Evolutionary conservation across 1,139 yeast species (phyloP).

Genomic region (Blastobotrys indianensis): DNA sequence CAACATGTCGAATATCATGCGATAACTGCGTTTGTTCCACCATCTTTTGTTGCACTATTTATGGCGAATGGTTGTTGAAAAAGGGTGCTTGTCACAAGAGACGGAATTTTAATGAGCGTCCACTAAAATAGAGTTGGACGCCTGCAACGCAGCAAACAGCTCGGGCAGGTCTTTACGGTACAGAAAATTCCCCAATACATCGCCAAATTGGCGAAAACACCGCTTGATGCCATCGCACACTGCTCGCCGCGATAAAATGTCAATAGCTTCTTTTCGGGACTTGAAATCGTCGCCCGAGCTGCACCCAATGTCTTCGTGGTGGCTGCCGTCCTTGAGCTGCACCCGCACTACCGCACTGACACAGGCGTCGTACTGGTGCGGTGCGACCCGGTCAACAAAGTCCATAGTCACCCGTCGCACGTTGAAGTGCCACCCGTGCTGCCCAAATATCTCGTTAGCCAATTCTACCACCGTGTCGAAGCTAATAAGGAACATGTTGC

Average conservation of each 20-base stretch:
- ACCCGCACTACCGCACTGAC: constrained; percentile 63
- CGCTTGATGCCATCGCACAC: constrained; percentile 58
- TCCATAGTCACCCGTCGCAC: constrained; percentile 36
- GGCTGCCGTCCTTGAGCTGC: constrained; percentile 63
- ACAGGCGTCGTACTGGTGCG: constrained; percentile 49
- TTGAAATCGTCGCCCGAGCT: constrained; percentile 42
- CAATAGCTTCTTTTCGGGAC: constrained; percentile 69
- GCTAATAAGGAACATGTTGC: not conserved
- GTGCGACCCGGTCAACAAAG: constrained; percentile 27
- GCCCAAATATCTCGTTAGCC: constrained; percentile 63
- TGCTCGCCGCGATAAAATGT: constrained; percentile 26
- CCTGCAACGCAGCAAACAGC: too few species aligned
- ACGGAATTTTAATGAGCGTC: too few species aligned
- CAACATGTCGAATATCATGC: not conserved
- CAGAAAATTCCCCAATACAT: constrained; percentile 68
- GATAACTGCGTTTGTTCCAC: not conserved
- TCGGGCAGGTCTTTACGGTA: constrained; percentile 40
- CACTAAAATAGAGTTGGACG: too few species aligned
- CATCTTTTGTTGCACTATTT: too few species aligned
- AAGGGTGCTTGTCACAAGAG: too few species aligned
- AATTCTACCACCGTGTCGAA: constrained; percentile 23
- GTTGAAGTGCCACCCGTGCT: constrained; percentile 57
- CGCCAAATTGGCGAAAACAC: constrained; percentile 71
- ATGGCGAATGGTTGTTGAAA: too few species aligned
- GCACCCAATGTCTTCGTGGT: constrained; percentile 71